Percentiles rank a stretch among this genome's conserved stretches.
phyloP scores from a whole-genome alignment of 1,284 basidiomycete species.

The Anthracocystis panici-leucophaei region DNA sequence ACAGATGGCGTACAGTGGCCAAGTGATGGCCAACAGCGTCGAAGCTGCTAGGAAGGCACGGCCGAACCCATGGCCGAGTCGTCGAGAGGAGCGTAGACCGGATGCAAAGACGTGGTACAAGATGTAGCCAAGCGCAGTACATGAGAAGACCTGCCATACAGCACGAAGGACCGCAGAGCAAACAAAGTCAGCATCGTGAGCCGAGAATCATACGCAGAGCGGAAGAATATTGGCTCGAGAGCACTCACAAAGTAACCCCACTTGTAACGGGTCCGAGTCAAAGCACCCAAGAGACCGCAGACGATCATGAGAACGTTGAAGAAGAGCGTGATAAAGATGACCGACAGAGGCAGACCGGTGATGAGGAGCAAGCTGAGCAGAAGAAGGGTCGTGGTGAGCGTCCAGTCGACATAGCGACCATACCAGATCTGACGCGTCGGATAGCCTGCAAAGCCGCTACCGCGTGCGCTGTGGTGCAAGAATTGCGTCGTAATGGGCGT shows the following conservation, averaged over 20 bases:
- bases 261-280: constrained; percentile 74
- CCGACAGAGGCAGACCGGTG: constrained; percentile 73
- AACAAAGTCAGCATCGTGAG: neutral
- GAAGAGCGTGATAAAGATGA: constrained; percentile 75
- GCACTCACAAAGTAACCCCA: constrained; percentile 70
- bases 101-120: constrained; percentile 65
- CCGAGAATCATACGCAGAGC: neutral
- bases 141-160: constrained; percentile 68
- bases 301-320: constrained; percentile 73
- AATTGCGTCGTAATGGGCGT: constrained; percentile 74
- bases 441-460: constrained; percentile 28
- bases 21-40: constrained; percentile 52
- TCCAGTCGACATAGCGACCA: constrained; percentile 62
- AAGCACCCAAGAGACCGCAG: constrained; percentile 73
- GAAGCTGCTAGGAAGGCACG: constrained; percentile 71
- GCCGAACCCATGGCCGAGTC: constrained; percentile 70
- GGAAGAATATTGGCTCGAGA: neutral
- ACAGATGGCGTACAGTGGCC: constrained; percentile 64
- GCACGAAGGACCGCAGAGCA: neutral
- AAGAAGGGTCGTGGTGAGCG: constrained; percentile 74
- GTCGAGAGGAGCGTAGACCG: constrained; percentile 69
- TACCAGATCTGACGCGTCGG: constrained; percentile 75
- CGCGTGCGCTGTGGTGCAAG: constrained; percentile 59
- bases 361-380: constrained; percentile 74
- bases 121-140: constrained; percentile 70